Evolutionary conservation across 495 filamentous ascomycete species (phyloP), one percentile per base, ranked within the genome.

Genomic region (Talaromyces thailandensis): DNA sequence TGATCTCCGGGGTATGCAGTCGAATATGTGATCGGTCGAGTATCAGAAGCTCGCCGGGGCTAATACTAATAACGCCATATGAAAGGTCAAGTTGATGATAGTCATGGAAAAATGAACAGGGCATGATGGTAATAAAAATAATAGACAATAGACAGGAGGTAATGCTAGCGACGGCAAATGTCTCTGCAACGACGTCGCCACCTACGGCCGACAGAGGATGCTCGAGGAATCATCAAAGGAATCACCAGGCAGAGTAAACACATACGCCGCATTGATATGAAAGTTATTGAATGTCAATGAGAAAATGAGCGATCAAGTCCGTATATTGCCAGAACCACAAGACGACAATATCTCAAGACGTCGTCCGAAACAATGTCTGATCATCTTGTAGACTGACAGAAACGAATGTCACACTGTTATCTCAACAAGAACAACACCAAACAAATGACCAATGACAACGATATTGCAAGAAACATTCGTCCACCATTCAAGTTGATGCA

Each of bases 401-500:
- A n/a, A 43, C 14, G 18, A 11, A 52, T 25, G 8, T 52, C 51
- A 28, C 51, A n/a, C 9, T 26, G 11, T 14, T 1, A 35, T 55
- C 16, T 25, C 23, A 55, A 25, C 51, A 55, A 26, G 26, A 25
- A 28, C 51, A 26, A 28, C 23, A 55, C 51, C 23, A 55, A 24
- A 55, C 23, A 55, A 11, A 45, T 60, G 58, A 51, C 21, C 37
- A 16, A 31, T 43, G 28, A 23, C 35, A 51, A 60, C 16, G 56
- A 58, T 26, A 14, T 58, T 32, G 28, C 14, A 58, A 35, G 23
- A 21, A 32, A 35, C 28, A 62, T 45, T 56, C 53, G 51, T 53
- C 61, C 40, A 35, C 37, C 61, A 51, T 29, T 40, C 55, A 57
- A 23, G 50, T n/a, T n/a, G 55, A 63, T 56, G 62, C 53, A 63